Conservation (phyloP, 495 filamentous ascomycete genomes). For the Glarea lozoyensis region DNA sequence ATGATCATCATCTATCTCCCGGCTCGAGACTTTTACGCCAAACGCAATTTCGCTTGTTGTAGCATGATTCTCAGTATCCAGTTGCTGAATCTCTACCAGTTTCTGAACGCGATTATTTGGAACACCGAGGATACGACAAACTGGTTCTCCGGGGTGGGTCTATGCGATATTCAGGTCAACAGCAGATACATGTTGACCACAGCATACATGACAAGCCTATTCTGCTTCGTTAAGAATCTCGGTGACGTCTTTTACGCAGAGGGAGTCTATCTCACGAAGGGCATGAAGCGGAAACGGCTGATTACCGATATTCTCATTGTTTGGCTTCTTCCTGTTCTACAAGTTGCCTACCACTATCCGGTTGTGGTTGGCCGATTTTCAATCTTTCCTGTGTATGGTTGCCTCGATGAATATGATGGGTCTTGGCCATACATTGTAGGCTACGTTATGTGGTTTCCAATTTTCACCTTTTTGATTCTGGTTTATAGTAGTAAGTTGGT, state of each 20-base stretch:
- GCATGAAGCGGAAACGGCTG: constrained; percentile 42
- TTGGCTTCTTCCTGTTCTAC: constrained; percentile 54
- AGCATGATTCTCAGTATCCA: constrained; percentile 30
- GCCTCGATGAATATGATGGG: constrained; percentile 50
- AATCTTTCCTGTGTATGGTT: constrained; percentile 67
- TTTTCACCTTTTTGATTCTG: constrained; percentile 53
- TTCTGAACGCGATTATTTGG: constrained; percentile 80
- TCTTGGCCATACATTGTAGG: constrained; percentile 67
- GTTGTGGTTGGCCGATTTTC: constrained; percentile 64
- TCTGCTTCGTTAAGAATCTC: constrained; percentile 67
- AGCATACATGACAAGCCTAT: constrained; percentile 52
- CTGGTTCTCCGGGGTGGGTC: constrained; percentile 66
- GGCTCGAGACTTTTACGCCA: constrained; percentile 13
- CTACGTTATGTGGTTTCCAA: constrained; percentile 53
- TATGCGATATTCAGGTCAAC: constrained; percentile 80
- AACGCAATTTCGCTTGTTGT: constrained; percentile 28
- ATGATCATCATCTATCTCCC: constrained; percentile 13
- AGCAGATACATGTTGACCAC: constrained; percentile 44
- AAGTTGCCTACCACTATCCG: constrained; percentile 59
- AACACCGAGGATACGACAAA: constrained; percentile 51
- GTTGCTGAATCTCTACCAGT: constrained; percentile 23
- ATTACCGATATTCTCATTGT: constrained; percentile 60
- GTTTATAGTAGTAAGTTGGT: constrained; percentile 63
- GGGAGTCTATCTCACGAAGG: constrained; percentile 39
- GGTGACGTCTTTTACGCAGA: constrained; percentile 61